Evolutionary conservation across 352 stramenopile species (phyloP), one percentile per base, ranked within the genome.

Genomic region (Aphanomyces astaci): DNA sequence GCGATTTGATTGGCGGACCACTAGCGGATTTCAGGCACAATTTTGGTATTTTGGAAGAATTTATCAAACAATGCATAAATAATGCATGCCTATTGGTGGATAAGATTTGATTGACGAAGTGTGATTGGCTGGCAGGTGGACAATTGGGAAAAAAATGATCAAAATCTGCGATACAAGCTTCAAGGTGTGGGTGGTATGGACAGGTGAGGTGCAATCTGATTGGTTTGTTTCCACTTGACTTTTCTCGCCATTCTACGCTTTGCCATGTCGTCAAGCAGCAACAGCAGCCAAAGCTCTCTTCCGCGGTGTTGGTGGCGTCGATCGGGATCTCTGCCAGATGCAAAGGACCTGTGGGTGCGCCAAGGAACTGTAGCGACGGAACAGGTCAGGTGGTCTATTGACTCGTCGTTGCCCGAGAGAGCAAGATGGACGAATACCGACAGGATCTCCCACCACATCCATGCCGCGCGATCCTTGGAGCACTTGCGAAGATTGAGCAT

Each of bases 251-350:
- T 30, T 59, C 51, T 59, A 36, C 25, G 9, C 11, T 24, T 11
- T 25, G 48, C 48, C 13, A 33, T 59, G 24, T 39, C 45, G 22
- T 27, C 45, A 24, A 9, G 22, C 45, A 53, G 4, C 45, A 19
- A 53, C 22, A 17, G 17, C 39, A 46, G 17, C 9, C 39, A 46
- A 9, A 46, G 9, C 39, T 46, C 39, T 17, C 9, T 46, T 9
- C 39, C 45, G 9, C 51, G 51, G 19, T 59, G 51, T 25, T 25
- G 27, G 17, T 59, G 51, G 51, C 51, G 51, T 19, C 51, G 51
- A 19, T 59, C 51, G 13, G 51, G 51, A n/a, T 59, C 51, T 19
- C 51, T 59, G 11, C 51, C 51, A 15, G 51, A 59, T 36, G n/a
- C 51, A 9, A 59, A 59, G 30, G 51, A 59, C 2, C 0, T 9